phyloP scores from a whole-genome alignment of 2,329 filamentous ascomycete species.

The Fusarium sp. region DNA sequence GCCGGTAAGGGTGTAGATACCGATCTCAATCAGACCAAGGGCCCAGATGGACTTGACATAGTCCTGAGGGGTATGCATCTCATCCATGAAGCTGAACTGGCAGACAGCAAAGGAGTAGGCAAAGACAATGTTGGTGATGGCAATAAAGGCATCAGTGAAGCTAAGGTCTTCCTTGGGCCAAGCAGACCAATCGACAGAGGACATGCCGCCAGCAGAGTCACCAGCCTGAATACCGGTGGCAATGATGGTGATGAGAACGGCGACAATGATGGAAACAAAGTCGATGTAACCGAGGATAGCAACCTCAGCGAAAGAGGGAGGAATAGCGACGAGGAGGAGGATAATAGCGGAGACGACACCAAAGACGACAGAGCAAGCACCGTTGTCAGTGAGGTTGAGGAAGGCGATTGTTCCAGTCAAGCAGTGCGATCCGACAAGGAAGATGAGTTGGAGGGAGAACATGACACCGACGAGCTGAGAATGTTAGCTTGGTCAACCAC shows the following conservation, averaged over 20 bases:
- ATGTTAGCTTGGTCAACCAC: neutral
- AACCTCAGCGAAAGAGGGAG: slow-evolving; percentile 65
- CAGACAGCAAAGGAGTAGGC: slow-evolving; percentile 73
- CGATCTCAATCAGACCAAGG: slow-evolving; percentile 73
- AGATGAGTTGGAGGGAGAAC: slow-evolving; percentile 75
- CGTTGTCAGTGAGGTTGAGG: slow-evolving; percentile 73
- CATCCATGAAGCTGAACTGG: slow-evolving; percentile 69
- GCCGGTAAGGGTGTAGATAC: slow-evolving; percentile 77
- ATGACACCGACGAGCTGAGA: slow-evolving; percentile 68
- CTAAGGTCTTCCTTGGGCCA: slow-evolving; percentile 63
- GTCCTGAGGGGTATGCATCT: slow-evolving; percentile 66
- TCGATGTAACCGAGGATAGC: slow-evolving; percentile 67
- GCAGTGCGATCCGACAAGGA: slow-evolving; percentile 80
- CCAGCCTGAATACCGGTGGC: slow-evolving; percentile 68
- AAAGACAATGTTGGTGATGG: slow-evolving; percentile 78
- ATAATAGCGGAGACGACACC: slow-evolving; percentile 63
- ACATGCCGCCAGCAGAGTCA: slow-evolving; percentile 52
- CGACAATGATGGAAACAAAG: slow-evolving; percentile 74
- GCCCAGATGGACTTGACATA: slow-evolving; percentile 71
- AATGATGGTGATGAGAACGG: slow-evolving; percentile 77
- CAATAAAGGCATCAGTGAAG: slow-evolving; percentile 71
- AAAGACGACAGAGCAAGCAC: slow-evolving; percentile 62
- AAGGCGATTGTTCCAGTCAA: slow-evolving; percentile 80
- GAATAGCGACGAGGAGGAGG: slow-evolving; percentile 62
- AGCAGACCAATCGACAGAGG: slow-evolving; percentile 59